These are phyloP conservation scores for Fragilaria radians DNA, from an alignment of 108 stramenopile genomes.

Conservation along the genomic window DNA sequence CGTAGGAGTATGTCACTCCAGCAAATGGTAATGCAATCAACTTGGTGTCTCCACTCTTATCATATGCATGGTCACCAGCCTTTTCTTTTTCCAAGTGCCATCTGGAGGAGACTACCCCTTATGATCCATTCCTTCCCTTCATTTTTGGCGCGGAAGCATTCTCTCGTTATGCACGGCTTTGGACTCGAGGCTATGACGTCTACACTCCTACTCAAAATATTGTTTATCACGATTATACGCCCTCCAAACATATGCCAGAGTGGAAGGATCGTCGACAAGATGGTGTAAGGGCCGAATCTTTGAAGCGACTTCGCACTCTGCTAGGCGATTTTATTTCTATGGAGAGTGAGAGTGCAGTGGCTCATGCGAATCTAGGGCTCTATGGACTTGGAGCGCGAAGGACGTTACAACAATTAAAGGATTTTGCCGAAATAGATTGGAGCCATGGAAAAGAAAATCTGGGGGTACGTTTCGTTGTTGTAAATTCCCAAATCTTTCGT, in stretches of 20 bases:
- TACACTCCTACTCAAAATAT: slow-evolving; percentile 79
- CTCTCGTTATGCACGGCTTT: slow-evolving; percentile 73
- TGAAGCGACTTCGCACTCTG: slow-evolving; percentile 21
- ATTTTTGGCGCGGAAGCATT: slow-evolving; percentile 89
- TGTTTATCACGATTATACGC: slow-evolving; percentile 47
- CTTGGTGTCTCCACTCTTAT: slow-evolving; percentile 56
- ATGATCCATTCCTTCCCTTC: slow-evolving; percentile 82
- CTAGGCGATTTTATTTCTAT: slow-evolving; percentile 13
- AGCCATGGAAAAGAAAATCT: no score
- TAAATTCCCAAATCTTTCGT: no score
- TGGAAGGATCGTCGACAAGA: slow-evolving; percentile 51
- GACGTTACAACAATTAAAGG: slow-evolving; percentile 60
- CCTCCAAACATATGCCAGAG: slow-evolving; percentile 38
- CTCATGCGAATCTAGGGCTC: slow-evolving; percentile 65
- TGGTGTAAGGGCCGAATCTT: slow-evolving; percentile 14
- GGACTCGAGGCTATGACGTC: slow-evolving; percentile 72
- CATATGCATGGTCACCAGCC: slow-evolving; percentile 81
- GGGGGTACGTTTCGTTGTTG: no score
- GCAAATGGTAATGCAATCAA: slow-evolving; percentile 69
- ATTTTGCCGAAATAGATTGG: slow-evolving; percentile 63
- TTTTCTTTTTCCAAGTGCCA: slow-evolving; percentile 93
- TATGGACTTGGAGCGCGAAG: slow-evolving; percentile 78
- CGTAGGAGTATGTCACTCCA: slow-evolving; percentile 45
- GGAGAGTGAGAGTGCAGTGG: slow-evolving; percentile 13
- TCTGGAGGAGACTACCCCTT: slow-evolving; percentile 84